phyloP scores from a whole-genome alignment of 148 eudicot genomes.

The Chenopodium album region DNA sequence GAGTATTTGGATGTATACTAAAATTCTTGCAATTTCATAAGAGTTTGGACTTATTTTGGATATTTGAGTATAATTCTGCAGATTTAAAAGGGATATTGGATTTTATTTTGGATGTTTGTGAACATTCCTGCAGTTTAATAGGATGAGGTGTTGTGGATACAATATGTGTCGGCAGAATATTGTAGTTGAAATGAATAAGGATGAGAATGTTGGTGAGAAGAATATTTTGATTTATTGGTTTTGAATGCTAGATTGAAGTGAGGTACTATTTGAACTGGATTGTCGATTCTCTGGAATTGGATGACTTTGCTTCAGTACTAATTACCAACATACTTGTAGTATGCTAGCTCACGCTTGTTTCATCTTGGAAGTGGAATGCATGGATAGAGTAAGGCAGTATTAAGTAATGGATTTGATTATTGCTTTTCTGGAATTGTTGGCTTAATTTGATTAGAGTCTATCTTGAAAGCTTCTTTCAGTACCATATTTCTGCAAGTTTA shows the following conservation, averaged over 20 bases:
- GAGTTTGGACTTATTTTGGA: no score
- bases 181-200: not conserved
- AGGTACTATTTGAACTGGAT: not conserved
- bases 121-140: not conserved
- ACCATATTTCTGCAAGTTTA: not conserved
- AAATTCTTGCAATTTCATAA: no score
- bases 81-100: no score
- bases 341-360: no score
- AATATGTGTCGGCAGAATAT: not conserved
- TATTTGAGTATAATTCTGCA: no score
- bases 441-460: not conserved
- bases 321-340: no score
- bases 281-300: no score
- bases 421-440: not conserved
- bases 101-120: no score
- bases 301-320: no score
- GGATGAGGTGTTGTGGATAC: not conserved
- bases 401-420: not conserved
- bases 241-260: not conserved
- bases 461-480: not conserved
- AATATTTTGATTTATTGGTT: not conserved
- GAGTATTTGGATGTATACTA: no score
- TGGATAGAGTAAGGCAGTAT: no score
- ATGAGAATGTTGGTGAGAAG: not conserved
- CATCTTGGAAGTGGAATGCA: no score